Evolutionary conservation across 495 filamentous ascomycete genomes (phyloP), one percentile per base, ranked within the genome.

Genomic region (Geoglossum glabrum): DNA sequence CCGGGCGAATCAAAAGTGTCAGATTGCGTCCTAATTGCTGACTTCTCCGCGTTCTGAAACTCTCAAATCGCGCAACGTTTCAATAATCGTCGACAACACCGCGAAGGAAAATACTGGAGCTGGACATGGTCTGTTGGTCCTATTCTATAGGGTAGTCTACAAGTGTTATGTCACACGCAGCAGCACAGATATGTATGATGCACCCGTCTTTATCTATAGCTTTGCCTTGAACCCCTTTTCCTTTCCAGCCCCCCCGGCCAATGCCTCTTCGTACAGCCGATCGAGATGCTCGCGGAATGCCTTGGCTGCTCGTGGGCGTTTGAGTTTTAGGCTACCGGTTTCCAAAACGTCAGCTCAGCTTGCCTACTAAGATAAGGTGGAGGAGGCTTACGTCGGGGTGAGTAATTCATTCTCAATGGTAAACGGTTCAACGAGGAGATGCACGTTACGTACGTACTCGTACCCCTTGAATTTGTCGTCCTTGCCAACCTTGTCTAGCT

Each of bases 391-490:
- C 90, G 92, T 98, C 15, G 92, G 92, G 17, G 92, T 98, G 68
- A 98, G 67, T 27, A 97, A 74, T 71, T 93, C 84, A 66, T 98
- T 97, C 62, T 96, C 92, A 61, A 97, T 81, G 9, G 81, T 85
- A 65, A 98, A 97, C 6, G 92, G 92, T 55, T 98, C 92, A 21
- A 95, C 57, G 64, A 84, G 79, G 55, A 98, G 69, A 59, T 83
- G 71, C 59, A 79, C 76, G 61, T 84, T 86, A 65, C 74, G 79
- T 23, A 97, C 84, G 54, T 80, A 75, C 77, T 98, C 92, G 62
- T 83, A 98, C 38, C 82, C 83, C 57, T 90, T 89, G 66, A 97
- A 87, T 71, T 87, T 90, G 60, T 85, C 81, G 70, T 82, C 83
- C 74, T 80, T 86, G 47, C 79, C 88, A 56, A 94, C 83, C 49